Evolutionary conservation across 108 stramenopile species (phyloP).

Genomic region (Skeletonema potamos): DNA sequence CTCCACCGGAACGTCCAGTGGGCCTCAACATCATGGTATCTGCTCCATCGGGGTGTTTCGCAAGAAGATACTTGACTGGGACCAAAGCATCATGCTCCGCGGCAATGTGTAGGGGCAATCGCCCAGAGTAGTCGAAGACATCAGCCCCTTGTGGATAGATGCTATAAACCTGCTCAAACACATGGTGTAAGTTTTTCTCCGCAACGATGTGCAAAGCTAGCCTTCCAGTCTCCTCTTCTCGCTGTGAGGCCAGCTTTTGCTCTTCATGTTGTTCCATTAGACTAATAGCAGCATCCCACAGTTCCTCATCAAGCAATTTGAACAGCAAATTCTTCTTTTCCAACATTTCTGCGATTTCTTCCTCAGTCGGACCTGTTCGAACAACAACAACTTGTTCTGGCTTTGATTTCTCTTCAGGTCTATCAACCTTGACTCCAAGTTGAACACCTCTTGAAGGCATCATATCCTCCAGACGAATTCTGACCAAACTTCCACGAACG

Average conservation of each 20-base stretch:
- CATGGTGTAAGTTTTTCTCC: conserved; percentile 53
- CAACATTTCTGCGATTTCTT: conserved; percentile 20
- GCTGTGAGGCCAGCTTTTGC: conserved; percentile 31
- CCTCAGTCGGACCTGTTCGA: conserved; percentile 22
- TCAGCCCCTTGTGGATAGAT: conserved; percentile 71
- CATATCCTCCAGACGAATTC: conserved; percentile 31
- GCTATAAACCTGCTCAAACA: conserved; percentile 75
- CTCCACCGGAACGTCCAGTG: conserved; percentile 37
- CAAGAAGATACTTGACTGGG: conserved; percentile 34
- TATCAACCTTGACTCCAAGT: neutral
- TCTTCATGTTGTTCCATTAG: conserved; percentile 27
- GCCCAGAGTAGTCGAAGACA: conserved; percentile 77
- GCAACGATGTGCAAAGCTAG: conserved; percentile 83
- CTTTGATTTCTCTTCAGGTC: neutral
- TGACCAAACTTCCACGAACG: conserved; percentile 50
- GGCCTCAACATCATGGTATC: conserved; percentile 51
- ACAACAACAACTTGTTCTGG: conserved; percentile 13
- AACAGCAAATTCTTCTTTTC: conserved; percentile 24
- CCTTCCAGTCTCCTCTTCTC: conserved; percentile 61
- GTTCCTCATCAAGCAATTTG: conserved; percentile 23
- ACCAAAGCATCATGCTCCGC: conserved; percentile 69
- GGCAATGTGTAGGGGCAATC: conserved; percentile 86
- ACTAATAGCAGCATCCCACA: conserved; percentile 39
- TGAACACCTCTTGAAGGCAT: conserved; percentile 12
- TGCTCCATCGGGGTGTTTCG: conserved; percentile 39